These are phyloP conservation scores for Fusarium verrucosum DNA, from an alignment of 2,329 filamentous ascomycete genomes.

Conservation along the genomic window DNA sequence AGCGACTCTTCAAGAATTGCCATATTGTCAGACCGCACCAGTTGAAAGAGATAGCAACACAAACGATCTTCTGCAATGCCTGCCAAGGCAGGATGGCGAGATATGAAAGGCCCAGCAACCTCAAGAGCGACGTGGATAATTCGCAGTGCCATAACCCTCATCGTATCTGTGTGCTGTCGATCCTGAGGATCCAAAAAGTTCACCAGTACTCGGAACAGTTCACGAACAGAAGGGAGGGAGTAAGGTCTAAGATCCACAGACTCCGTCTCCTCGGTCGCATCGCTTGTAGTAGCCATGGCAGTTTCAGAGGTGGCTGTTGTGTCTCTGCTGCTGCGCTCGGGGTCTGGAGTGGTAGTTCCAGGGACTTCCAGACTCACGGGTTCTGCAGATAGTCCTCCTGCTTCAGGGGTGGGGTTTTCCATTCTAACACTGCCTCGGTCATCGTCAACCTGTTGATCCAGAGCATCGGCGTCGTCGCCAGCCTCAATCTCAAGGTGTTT, in stretches of 20 bases:
- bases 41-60: slow-evolving; percentile 93
- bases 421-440: slow-evolving; percentile 84
- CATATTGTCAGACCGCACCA: slow-evolving; percentile 96
- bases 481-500: slow-evolving; percentile 82
- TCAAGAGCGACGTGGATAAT: slow-evolving; percentile 98
- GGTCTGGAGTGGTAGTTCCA: slow-evolving; percentile 30
- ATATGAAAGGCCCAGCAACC: slow-evolving; percentile 94
- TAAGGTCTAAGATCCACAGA: slow-evolving; percentile 81
- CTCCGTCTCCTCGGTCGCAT: slow-evolving; percentile 54
- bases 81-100: slow-evolving; percentile 87
- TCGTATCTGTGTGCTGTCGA: slow-evolving; percentile 88
- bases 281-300: slow-evolving; percentile 35
- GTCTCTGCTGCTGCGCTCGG: slow-evolving; percentile 56
- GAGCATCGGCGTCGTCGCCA: slow-evolving; percentile 69
- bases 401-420: slow-evolving; percentile 56
- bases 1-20: slow-evolving; percentile 92
- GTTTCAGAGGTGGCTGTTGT: slow-evolving; percentile 61
- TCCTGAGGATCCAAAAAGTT: slow-evolving; percentile 95
- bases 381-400: slow-evolving; percentile 33
- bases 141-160: slow-evolving; percentile 95
- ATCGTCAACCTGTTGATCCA: slow-evolving; percentile 73
- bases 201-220: slow-evolving; percentile 92
- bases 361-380: slow-evolving; percentile 30
- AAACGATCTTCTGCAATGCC: slow-evolving; percentile 90
- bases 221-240: slow-evolving; percentile 90